Conservation (phyloP, 257 asterid genomes). For the Parsonsia alboflavescens region DNA sequence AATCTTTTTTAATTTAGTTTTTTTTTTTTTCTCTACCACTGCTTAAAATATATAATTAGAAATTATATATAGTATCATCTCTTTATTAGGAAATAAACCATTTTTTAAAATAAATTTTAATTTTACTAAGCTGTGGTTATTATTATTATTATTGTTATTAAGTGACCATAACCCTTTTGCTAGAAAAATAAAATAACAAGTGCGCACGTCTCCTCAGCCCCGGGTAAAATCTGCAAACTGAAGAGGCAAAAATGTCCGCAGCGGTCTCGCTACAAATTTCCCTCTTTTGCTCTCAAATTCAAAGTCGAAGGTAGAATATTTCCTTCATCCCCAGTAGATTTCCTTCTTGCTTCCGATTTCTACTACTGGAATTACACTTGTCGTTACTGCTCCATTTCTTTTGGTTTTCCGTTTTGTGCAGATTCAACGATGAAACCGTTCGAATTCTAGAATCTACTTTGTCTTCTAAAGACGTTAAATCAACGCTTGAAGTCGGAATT, state of each 20-base stretch:
- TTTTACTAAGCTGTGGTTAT: no score
- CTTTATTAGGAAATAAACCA: no score
- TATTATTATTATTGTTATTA: no score
- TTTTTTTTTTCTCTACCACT: no score
- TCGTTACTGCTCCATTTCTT: not conserved
- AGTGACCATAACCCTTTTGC: no score
- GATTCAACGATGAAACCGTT: constrained; percentile 55
- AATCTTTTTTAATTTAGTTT: no score
- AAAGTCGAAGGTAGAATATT: constrained; percentile 45
- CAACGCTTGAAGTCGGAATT: constrained; percentile 34
- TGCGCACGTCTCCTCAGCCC: not conserved
- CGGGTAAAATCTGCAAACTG: not conserved
- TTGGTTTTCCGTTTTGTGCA: constrained; percentile 19
- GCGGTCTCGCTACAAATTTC: constrained; percentile 41
- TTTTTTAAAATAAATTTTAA: no score
- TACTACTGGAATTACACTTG: not conserved
- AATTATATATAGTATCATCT: no score
- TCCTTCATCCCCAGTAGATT: not conserved
- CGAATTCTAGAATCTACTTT: constrained; percentile 55
- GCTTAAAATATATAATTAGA: no score
- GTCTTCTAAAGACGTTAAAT: constrained; percentile 49
- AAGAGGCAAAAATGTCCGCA: constrained; percentile 29
- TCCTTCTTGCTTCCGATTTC: not conserved
- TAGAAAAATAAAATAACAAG: no score
- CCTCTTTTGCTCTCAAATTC: constrained; percentile 52